Base-by-base conservation (phyloP, 192 early-diverging fungal genomes). In the Chytriomyces hyalinus region DNA sequence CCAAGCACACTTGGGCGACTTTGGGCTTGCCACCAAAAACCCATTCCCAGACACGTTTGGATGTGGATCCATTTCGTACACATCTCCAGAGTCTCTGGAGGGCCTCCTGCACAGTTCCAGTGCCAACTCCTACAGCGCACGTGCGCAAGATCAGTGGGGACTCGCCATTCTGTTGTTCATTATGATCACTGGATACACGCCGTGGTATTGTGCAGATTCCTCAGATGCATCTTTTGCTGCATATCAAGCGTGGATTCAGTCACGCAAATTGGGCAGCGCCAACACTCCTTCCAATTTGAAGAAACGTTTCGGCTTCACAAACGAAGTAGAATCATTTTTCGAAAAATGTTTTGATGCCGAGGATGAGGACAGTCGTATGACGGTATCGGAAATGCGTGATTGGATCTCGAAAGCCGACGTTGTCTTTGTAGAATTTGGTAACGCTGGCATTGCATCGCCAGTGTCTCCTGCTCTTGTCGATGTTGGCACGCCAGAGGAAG, bases 1-100 rank as follows among this genome's bases (percentile, higher is more conserved):
- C 76, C 22, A 94, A 95, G 86, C 87, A 10, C 57, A 43, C 43
- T 28, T 98, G 45, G 91, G 94, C 43, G 96, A 98, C 85, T 98
- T 98, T 90, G 96, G 96, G 6, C 88, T 98, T n/a, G 93, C 94
- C 28, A 97, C 96, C 24, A 85, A 86, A 69, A 86, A 93, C 59
- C 73, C 78, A 4, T 85, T 81, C 81, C 94, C 92, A 13, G 80
- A 80, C 48, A 96, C 96, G 65, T 93, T 94, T 64, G 95, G 95
- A 8, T 93, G 93, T 78, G 96, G 96, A 2, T 92, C 91, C 61
- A 89, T 94, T 26, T 90, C 93, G 69, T 98, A 97, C 84, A 93
- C 97, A 84, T 91, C 92, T 20, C 95, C 95, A 61, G 93, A 94
- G 61, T 83, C 83, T 48, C 79, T 87, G 11, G 73, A 11, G 6